Evolutionary conservation across 495 filamentous ascomycete genomes (phyloP), one percentile per base, ranked within the genome.

Genomic region (Aspergillus sparsus): DNA sequence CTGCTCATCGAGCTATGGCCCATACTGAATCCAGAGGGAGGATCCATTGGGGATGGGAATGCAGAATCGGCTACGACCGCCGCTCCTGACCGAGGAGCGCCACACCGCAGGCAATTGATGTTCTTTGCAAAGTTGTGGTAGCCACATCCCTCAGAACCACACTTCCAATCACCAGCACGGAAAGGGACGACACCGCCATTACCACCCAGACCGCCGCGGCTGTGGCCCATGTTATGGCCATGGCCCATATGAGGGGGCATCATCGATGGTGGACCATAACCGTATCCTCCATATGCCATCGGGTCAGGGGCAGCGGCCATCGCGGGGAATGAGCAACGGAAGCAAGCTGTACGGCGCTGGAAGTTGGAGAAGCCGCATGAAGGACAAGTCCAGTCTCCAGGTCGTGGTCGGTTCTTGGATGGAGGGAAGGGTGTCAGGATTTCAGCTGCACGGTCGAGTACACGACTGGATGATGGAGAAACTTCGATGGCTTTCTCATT

Each of bases 101-200:
- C 94, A 68, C 94, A 98, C 55, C 94, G 90, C 54, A 98, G 83
- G 74, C 94, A 98, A 72, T 90, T 94, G 62, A 97, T 93, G 69
- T 98, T 98, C 83, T 98, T 98, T 46, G 94, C 94, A 68, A 98
- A 98, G 74, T 98, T 98, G 76, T 98, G 94, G 67, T 98, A 98
- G 35, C 90, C 91, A 71, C 94, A 98, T n/a, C 92, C 92, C 68
- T 97, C 93, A 39, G 92, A 93, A 47, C 94, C 94, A 72, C 94
- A 98, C 71, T 97, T 97, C 94, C 94, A 98, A 71, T 98, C 94
- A 64, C 94, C 94, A 45, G 94, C 94, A 62, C 94, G 88, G 86
- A 98, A 98, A 18, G 94, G 94, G 57, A 98, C 93, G 58, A 93
- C 89, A 52, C 93, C 93, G 56, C 89, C 87, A 53, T 88, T 86